Evolutionary conservation across 108 stramenopile species (phyloP), one percentile per base, ranked within the genome.

Genomic region (Discostella pseudostelligera): DNA sequence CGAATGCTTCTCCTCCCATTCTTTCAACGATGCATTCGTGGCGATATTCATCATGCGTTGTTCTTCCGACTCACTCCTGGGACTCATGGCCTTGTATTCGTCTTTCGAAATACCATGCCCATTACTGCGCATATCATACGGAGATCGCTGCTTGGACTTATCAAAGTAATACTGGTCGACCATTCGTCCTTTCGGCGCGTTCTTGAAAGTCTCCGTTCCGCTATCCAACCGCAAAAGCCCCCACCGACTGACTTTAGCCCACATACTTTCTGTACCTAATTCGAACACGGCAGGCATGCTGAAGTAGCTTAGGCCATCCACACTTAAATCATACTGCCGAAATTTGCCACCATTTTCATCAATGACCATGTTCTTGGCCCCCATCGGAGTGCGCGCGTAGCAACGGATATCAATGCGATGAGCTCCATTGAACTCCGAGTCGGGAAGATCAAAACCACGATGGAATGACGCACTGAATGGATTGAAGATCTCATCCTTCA

Each of bases 251-350:
- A 77, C 47, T 63, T 70, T 77, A 12, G 42, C 39, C 76, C 76
- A 77, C 76, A 77, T 77, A 21, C 49, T 79, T 1, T 69, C 51
- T 1, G 78, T 79, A 1, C 67, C 81, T 16, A 91, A 40, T 47
- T 88, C 88, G 61, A 72, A 92, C 47, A 92, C 78, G 57, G 88
- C 92, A 0, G 94, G 94, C 83, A 95, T 82, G 39, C 46, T 56
- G 46, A 84, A 90, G 72, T 84, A 95, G 16, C 83, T 80, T 58
- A 90, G 78, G 9, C 90, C 94, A 58, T 95, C 91, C 29, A 95
- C 71, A 25, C 71, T 78, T 17, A 95, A 69, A 46, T 95, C 91
- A 68, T 95, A 95, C 49, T 89, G 89, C 51, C 87, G 85, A 61
- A 87, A 88, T 56, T 81, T 83, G 9, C 83, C 82, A n/a, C 63